Percentiles rank a stretch among this genome's conserved stretches.
These are phyloP conservation scores for Theileria sp. DNA, from an alignment of 169 alveolate genomes.

Conservation along the genomic window DNA sequence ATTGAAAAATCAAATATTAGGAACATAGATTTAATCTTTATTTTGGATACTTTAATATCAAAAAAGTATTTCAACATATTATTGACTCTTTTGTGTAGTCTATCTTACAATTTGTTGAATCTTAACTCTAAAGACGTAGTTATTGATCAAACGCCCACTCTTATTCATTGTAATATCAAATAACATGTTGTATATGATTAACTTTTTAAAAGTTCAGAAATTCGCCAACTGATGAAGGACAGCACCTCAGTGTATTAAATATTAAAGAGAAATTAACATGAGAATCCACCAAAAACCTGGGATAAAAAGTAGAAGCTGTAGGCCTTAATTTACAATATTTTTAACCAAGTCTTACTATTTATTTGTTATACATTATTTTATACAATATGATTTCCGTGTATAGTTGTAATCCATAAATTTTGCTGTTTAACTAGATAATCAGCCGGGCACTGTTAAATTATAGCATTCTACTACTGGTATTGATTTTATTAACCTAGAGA, in stretches of 20 bases:
- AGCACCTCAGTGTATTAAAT: background rate
- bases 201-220: background rate
- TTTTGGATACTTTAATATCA: too few species aligned
- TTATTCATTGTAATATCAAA: conserved; percentile 22
- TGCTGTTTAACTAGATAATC: background rate
- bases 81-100: too few species aligned
- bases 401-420: background rate
- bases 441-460: background rate
- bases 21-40: conserved; percentile 24
- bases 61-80: too few species aligned
- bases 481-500: background rate
- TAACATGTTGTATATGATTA: background rate
- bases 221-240: background rate
- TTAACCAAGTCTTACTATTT: too few species aligned
- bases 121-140: conserved; percentile 10
- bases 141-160: conserved; percentile 8
- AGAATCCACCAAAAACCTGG: background rate
- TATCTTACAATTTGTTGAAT: conserved; percentile 12
- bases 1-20: conserved; percentile 29
- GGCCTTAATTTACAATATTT: background rate
- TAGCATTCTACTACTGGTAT: background rate
- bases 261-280: conserved; percentile 14
- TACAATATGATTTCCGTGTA: too few species aligned
- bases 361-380: too few species aligned
- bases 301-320: background rate